These are phyloP conservation scores for Anisogramma anomala DNA, from an alignment of 2,329 filamentous ascomycete genomes.

Conservation along the genomic window DNA sequence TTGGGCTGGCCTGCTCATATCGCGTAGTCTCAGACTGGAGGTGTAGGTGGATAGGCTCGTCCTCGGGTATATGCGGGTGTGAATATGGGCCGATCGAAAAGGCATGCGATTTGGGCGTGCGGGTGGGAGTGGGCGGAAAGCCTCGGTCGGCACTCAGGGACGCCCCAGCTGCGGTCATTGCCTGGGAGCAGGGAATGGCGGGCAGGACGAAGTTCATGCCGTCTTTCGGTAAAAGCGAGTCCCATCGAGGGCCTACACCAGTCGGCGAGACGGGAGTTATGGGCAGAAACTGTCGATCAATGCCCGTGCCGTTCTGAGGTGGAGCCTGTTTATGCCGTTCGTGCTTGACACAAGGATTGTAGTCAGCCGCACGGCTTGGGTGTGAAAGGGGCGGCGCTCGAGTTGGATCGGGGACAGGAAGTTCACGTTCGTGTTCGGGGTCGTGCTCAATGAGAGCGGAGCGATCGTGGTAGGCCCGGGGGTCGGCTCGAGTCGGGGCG, in stretches of 20 bases:
- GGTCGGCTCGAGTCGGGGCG: neutral
- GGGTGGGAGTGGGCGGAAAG: conserved; percentile 14
- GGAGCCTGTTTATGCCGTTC: conserved; percentile 1
- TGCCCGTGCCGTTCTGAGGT: conserved; percentile 10
- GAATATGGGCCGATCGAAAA: conserved; percentile 23
- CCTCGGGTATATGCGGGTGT: conserved; percentile 23
- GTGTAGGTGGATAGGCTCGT: conserved; percentile 13
- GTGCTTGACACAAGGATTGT: neutral
- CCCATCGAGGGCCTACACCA: conserved; percentile 10
- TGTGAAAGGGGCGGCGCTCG: neutral
- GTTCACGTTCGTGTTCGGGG: neutral
- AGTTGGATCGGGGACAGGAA: conserved; percentile 1
- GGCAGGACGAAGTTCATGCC: conserved; percentile 2
- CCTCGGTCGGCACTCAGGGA: conserved; percentile 8
- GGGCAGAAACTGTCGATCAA: conserved; percentile 13
- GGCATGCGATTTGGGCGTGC: conserved; percentile 18
- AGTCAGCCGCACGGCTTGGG: neutral
- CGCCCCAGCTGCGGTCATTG: conserved; percentile 1
- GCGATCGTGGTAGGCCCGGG: neutral
- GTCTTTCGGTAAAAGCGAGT: conserved; percentile 3
- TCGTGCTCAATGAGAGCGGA: neutral
- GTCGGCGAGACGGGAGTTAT: conserved; percentile 8
- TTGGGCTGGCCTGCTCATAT: conserved; percentile 14
- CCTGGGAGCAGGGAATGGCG: neutral
- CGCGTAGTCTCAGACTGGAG: conserved; percentile 15